Evolutionary conservation across 2,329 filamentous ascomycete genomes (phyloP).

Genomic region (Epichloe baconii): DNA sequence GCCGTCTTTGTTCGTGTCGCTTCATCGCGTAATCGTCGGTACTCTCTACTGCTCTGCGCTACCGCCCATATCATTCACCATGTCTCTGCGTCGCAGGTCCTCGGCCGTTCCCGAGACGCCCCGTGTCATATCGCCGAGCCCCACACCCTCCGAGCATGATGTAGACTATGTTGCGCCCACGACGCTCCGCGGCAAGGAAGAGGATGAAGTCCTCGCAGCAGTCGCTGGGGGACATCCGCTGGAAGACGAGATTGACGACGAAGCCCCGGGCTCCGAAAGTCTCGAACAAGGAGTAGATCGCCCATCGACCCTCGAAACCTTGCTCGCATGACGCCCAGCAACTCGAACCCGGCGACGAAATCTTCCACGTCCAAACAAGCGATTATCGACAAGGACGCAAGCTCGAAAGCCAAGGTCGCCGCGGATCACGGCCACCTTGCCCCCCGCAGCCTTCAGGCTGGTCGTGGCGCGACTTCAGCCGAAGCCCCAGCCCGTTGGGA

Average conservation of each 20-base stretch:
- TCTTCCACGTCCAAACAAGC: conserved; percentile 10
- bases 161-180: conserved; percentile 53
- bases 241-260: conserved; percentile 34
- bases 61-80: conserved; percentile 43
- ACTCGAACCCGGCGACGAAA: conserved; percentile 24
- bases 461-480: conserved; percentile 77
- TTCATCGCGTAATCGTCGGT: conserved; percentile 41
- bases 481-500: conserved; percentile 83
- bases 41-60: conserved; percentile 42
- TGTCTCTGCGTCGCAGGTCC: conserved; percentile 35
- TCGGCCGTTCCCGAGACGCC: conserved; percentile 58
- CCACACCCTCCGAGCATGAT: conserved; percentile 36
- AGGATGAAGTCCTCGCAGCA: conserved; percentile 38
- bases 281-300: conserved; percentile 60
- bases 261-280: conserved; percentile 38
- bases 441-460: conserved; percentile 53
- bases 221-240: conserved; percentile 47
- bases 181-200: conserved; percentile 58
- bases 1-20: conserved; percentile 33
- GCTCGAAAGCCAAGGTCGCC: conserved; percentile 22
- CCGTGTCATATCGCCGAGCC: conserved; percentile 81
- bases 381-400: conserved; percentile 9
- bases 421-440: conserved; percentile 53
- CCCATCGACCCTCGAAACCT: conserved; percentile 43
- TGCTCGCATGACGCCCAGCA: conserved; percentile 38